Evolutionary conservation across 371 early-diverging fungal species (phyloP), one percentile per base, ranked within the genome.

Genomic region (Mortierella sp.): DNA sequence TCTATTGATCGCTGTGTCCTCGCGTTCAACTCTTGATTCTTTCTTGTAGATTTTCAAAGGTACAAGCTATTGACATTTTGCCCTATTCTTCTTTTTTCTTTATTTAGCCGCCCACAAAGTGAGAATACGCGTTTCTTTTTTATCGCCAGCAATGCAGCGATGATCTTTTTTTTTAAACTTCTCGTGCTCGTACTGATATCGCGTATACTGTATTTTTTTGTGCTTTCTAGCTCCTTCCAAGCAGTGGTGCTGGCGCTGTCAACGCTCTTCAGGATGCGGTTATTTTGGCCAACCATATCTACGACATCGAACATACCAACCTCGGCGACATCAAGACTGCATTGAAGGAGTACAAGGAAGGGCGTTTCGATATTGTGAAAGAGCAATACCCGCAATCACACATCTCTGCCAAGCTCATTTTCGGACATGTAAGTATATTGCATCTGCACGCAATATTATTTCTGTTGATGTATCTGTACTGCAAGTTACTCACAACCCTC

Each of bases 201-300:
- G 10, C 14, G 14, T 19, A 6, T 28, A 50, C 42, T 28, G 1
- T 28, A 45, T 54, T 55, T 68, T n/a, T 34, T 42, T 45, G 1
- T 28, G 42, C 19, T 16, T 3, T 57, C 16, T 80, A 80, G 80
- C 26, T 80, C 16, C 72, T 80, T 54, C 80, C 80, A 44, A 75
- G 63, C n/a, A 58, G 68, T 21, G 78, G 75, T 16, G 74, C 73
- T 38, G 80, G 83, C 6, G 83, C 79, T 1, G 77, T 83, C 26
- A 79, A 74, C 34, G 83, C 80, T 0, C 31, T 83, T 54, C 77
- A 76, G 48, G 83, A 83, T 42, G 83, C 80, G 0, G 77, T 83
- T 2, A 16, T 83, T 10, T 57, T 80, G 3, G 83, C 83, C 19
- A 83, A 79, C 45, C 58, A 73, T 5, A 72, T 83, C 14, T 80